Evolutionary conservation across 805 yeast genomes (phyloP).

Genomic region (Saccharomycopsis selenospora): DNA sequence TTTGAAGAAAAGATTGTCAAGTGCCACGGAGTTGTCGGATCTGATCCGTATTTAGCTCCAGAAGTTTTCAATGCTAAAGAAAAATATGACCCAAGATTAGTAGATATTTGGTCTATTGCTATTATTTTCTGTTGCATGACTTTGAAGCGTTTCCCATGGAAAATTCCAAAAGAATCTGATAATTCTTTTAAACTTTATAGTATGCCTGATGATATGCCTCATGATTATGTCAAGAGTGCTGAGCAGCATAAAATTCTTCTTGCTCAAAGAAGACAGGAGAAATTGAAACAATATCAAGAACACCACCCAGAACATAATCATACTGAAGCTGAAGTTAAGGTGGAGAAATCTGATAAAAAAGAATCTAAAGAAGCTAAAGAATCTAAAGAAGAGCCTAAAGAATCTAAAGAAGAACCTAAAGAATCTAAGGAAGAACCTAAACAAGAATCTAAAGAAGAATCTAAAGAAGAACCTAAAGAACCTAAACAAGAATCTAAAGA

Average conservation of each 20-base stretch:
- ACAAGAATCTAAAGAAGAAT: slow-evolving; percentile 11
- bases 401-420: no score
- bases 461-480: no score
- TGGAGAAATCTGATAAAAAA: background rate
- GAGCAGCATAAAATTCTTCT: slow-evolving; percentile 61
- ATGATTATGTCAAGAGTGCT: slow-evolving; percentile 67
- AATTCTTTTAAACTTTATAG: slow-evolving; percentile 63
- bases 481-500: background rate
- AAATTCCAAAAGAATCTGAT: slow-evolving; percentile 64
- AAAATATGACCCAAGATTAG: slow-evolving; percentile 67
- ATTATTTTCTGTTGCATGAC: slow-evolving; percentile 86
- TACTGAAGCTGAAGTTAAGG: background rate
- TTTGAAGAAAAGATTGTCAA: slow-evolving; percentile 50
- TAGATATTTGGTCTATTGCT: slow-evolving; percentile 80
- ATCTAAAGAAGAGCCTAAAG: slow-evolving; percentile 13
- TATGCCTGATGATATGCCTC: slow-evolving; percentile 64
- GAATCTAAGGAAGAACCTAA: slow-evolving; percentile 11
- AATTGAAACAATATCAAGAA: background rate
- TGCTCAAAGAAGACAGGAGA: slow-evolving; percentile 39
- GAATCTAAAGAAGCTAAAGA: background rate
- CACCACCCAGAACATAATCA: background rate
- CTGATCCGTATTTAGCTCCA: slow-evolving; percentile 83
- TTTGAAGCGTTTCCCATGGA: slow-evolving; percentile 81
- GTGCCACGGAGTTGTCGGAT: slow-evolving; percentile 75
- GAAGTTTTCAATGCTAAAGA: slow-evolving; percentile 52